Percentiles rank a stretch among this genome's conserved stretches.
These are phyloP conservation scores for Crithidia bombi DNA, from an alignment of 208 protist genomes.

Conservation along the genomic window DNA sequence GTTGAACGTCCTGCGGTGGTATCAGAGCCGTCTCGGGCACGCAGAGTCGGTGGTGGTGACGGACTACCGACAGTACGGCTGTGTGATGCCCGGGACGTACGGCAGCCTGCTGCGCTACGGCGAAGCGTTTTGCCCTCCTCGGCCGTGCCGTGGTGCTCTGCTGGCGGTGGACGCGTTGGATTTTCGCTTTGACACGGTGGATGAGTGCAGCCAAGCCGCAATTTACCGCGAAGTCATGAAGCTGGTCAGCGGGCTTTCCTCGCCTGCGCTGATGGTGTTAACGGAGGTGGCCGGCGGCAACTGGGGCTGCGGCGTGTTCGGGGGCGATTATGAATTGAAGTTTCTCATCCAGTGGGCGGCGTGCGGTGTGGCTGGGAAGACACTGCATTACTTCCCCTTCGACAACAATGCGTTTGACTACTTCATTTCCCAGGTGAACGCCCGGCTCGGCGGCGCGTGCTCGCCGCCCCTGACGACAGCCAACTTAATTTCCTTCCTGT, in stretches of 20 bases:
- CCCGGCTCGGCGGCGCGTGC: background rate
- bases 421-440: background rate
- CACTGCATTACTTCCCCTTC: slow-evolving; percentile 54
- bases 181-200: slow-evolving; percentile 25
- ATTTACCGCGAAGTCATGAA: slow-evolving; percentile 34
- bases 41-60: slow-evolving; percentile 52
- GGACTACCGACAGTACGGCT: slow-evolving; percentile 36
- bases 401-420: slow-evolving; percentile 15
- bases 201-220: slow-evolving; percentile 17
- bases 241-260: slow-evolving; percentile 23
- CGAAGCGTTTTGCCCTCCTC: slow-evolving; percentile 2
- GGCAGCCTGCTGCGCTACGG: slow-evolving; percentile 37
- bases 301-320: slow-evolving; percentile 88
- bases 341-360: slow-evolving; percentile 65
- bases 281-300: slow-evolving; percentile 48
- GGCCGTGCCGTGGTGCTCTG: slow-evolving; percentile 21
- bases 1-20: slow-evolving; percentile 47
- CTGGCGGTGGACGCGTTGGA: slow-evolving; percentile 42
- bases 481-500: slow-evolving; percentile 13
- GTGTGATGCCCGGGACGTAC: slow-evolving; percentile 45
- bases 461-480: slow-evolving; percentile 4
- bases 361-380: slow-evolving; percentile 32
- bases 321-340: slow-evolving; percentile 72
- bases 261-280: slow-evolving; percentile 1
- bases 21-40: slow-evolving; percentile 40